A percentile compares a stretch with the other conserved stretches of the same genome.
These are phyloP conservation scores for Gossypium stocksii DNA, from an alignment of 345 rosid genomes.

Conservation along the genomic window DNA sequence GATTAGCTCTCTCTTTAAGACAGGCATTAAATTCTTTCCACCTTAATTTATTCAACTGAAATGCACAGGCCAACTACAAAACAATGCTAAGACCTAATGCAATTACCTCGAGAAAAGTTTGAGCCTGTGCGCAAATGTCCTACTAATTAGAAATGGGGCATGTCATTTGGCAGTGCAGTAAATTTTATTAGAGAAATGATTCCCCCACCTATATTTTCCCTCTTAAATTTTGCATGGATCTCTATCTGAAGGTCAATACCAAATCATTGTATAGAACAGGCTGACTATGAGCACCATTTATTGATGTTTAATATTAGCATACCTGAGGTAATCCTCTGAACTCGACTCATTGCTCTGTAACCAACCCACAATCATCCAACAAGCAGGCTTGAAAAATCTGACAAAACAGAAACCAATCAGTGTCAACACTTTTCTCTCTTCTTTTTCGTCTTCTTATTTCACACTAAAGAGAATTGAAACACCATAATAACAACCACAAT, in stretches of 20 bases:
- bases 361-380: slow-evolving; percentile 38
- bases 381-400: slow-evolving; percentile 11
- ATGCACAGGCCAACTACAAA: too few species aligned
- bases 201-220: not conserved
- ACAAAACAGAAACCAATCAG: not conserved
- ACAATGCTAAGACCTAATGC: too few species aligned
- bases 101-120: not conserved
- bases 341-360: slow-evolving; percentile 59
- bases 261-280: not conserved
- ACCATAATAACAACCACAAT: not conserved
- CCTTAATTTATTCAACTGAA: too few species aligned
- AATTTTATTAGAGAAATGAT: not conserved
- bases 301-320: slow-evolving; percentile 1
- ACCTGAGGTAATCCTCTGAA: slow-evolving; percentile 55
- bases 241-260: not conserved
- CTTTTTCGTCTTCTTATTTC: not conserved
- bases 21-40: too few species aligned
- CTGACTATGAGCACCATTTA: not conserved
- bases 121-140: not conserved
- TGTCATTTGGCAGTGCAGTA: not conserved
- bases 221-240: not conserved
- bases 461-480: not conserved
- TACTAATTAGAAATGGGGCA: not conserved
- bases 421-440: not conserved
- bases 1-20: too few species aligned